Evolutionary conservation across 2,329 filamentous ascomycete genomes (phyloP).

Genomic region (Aspergillus sp.): DNA sequence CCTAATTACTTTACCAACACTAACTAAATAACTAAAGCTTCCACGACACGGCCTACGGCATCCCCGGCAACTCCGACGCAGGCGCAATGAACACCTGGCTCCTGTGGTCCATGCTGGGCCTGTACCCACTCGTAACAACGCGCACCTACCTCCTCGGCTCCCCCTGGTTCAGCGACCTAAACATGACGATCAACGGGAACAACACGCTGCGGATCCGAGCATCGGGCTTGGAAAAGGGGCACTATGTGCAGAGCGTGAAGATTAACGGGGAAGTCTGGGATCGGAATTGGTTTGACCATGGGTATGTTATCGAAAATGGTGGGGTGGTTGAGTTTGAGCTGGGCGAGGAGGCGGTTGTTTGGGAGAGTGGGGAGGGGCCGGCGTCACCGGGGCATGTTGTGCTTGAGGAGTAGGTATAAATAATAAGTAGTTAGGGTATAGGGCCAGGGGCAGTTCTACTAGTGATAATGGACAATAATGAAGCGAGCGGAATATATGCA

Average conservation of each 20-base stretch:
- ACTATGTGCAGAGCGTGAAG: conserved; percentile 54
- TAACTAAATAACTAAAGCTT: conserved; percentile 42
- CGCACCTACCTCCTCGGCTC: conserved; percentile 48
- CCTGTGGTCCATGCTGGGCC: conserved; percentile 51
- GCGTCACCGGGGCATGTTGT: conserved; percentile 48
- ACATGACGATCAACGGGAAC: conserved; percentile 31
- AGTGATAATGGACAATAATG: not conserved
- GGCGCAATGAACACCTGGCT: conserved; percentile 55
- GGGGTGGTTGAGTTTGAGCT: conserved; percentile 52
- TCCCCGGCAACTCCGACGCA: conserved; percentile 69
- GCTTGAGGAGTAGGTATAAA: not conserved
- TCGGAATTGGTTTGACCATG: conserved; percentile 57
- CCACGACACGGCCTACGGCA: conserved; percentile 52
- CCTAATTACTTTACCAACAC: too few species aligned
- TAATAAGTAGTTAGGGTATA: too few species aligned
- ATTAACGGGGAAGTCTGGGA: conserved; percentile 55
- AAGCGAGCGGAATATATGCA: not conserved
- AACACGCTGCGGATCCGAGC: conserved; percentile 49
- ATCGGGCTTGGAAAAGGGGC: conserved; percentile 44
- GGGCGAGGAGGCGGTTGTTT: conserved; percentile 35
- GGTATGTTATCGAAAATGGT: conserved; percentile 44
- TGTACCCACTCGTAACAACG: conserved; percentile 51
- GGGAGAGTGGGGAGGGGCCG: conserved; percentile 53
- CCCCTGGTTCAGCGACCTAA: conserved; percentile 45
- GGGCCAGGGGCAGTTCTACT: not conserved